phyloP scores from a whole-genome alignment of 352 stramenopile genomes.

The Lagenidium sp. region DNA sequence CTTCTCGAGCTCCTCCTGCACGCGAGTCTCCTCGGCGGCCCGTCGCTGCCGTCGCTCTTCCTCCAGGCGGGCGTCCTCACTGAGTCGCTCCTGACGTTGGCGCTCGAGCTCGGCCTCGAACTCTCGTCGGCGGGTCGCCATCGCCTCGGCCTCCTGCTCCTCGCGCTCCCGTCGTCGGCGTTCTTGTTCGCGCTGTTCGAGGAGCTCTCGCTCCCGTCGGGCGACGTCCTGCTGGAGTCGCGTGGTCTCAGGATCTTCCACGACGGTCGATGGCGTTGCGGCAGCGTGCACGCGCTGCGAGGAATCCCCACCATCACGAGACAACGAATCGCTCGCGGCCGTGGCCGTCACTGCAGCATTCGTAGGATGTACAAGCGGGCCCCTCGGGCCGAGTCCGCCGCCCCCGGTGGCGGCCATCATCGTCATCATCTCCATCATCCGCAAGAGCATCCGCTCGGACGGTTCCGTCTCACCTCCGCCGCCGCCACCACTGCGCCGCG shows the following conservation, averaged over 20 bases:
- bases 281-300: neutral
- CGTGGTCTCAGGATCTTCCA: constrained; percentile 3
- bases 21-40: constrained; percentile 20
- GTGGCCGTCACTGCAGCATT: neutral
- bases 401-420: constrained; percentile 9
- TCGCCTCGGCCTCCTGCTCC: constrained; percentile 5
- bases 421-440: constrained; percentile 25
- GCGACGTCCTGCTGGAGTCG: constrained; percentile 25
- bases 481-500: neutral
- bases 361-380: neutral
- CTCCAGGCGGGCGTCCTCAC: constrained; percentile 27
- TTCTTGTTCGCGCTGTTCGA: constrained; percentile 45
- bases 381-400: too few relatives aligned
- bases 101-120: constrained; percentile 38
- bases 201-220: constrained; percentile 29
- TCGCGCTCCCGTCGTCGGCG: neutral
- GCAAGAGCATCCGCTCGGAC: constrained; percentile 32
- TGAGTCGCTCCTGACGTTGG: constrained; percentile 19
- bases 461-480: neutral
- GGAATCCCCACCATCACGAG: constrained; percentile 12
- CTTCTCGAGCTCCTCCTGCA: constrained; percentile 23
- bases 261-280: too few relatives aligned
- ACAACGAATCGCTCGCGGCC: too few relatives aligned
- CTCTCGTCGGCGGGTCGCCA: constrained; percentile 19
- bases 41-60: constrained; percentile 12